A percentile compares a stretch with the other conserved stretches of the same genome.
Evolutionary conservation across 1,284 basidiomycete species (phyloP).

Genomic region (Ceratobasidium theobromae): DNA sequence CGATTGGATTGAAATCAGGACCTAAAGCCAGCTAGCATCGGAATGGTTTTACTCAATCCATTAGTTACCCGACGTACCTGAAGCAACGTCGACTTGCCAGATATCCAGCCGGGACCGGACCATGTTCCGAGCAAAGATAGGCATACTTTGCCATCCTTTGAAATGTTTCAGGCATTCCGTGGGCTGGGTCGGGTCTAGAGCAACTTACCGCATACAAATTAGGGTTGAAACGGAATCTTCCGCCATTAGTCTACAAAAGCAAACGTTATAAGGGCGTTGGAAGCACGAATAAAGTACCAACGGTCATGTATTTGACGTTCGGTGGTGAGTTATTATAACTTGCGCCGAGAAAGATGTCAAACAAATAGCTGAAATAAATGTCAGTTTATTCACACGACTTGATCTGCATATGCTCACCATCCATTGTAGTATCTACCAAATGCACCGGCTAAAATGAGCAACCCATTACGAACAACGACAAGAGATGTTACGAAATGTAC

Average conservation of each 20-base stretch:
- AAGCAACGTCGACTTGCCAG: slow-evolving; percentile 80
- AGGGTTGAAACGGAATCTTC: slow-evolving; percentile 86
- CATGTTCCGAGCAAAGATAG: slow-evolving; percentile 88
- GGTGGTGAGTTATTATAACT: slow-evolving; percentile 80
- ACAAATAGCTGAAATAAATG: slow-evolving; percentile 58
- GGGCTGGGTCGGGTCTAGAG: neutral
- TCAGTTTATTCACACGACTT: neutral
- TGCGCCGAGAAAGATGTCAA: slow-evolving; percentile 87
- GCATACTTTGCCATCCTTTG: slow-evolving; percentile 86
- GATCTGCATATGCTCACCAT: slow-evolving; percentile 54
- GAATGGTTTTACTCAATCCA: neutral
- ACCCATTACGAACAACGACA: slow-evolving; percentile 15
- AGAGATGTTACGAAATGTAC: slow-evolving; percentile 44
- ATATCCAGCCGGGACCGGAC: slow-evolving; percentile 85
- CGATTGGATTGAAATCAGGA: slow-evolving; percentile 89
- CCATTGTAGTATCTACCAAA: slow-evolving; percentile 71
- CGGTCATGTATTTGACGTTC: slow-evolving; percentile 87
- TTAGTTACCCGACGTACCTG: slow-evolving; percentile 52
- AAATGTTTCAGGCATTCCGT: neutral
- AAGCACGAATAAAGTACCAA: slow-evolving; percentile 44
- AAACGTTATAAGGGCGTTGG: slow-evolving; percentile 6
- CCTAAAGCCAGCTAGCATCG: slow-evolving; percentile 49
- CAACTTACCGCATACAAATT: slow-evolving; percentile 78
- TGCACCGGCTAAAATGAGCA: slow-evolving; percentile 19
- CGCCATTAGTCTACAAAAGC: slow-evolving; percentile 76